Percentiles rank a stretch among this genome's conserved stretches.
These are phyloP conservation scores for Apiospora saccharicola DNA, from an alignment of 2,329 filamentous ascomycete genomes.

Conservation along the genomic window DNA sequence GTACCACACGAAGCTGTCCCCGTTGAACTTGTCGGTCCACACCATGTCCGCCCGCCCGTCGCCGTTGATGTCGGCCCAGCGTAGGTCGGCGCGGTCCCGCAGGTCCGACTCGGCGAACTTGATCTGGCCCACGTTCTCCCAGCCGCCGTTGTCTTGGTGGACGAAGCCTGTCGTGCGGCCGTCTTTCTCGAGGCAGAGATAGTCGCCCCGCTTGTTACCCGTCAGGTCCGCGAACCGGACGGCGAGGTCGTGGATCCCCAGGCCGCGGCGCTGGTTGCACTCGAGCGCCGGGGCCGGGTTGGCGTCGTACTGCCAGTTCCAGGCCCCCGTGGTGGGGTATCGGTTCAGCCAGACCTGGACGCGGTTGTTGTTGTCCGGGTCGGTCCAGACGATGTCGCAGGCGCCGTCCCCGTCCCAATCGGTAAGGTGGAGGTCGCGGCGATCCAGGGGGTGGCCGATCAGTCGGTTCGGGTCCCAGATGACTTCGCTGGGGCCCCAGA, in stretches of 20 bases:
- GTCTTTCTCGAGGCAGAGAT: slow-evolving; percentile 43
- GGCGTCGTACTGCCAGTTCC: slow-evolving; percentile 27
- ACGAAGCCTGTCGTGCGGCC: slow-evolving; percentile 38
- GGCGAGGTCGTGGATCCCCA: slow-evolving; percentile 38
- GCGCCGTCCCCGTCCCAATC: slow-evolving; percentile 49
- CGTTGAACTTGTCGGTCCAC: slow-evolving; percentile 45
- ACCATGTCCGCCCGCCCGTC: slow-evolving; percentile 46
- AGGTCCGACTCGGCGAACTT: slow-evolving; percentile 38
- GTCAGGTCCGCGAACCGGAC: slow-evolving; percentile 44
- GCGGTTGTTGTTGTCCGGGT: slow-evolving; percentile 36
- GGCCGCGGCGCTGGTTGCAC: slow-evolving; percentile 38
- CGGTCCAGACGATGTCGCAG: slow-evolving; percentile 44
- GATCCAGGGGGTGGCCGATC: slow-evolving; percentile 28
- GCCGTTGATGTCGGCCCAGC: slow-evolving; percentile 49
- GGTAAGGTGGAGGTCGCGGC: slow-evolving; percentile 42
- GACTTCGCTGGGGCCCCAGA: slow-evolving; percentile 32
- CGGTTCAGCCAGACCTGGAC: slow-evolving; percentile 40
- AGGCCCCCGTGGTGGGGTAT: slow-evolving; percentile 26
- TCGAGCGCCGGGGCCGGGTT: slow-evolving; percentile 20
- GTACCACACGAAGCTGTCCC: slow-evolving; percentile 42
- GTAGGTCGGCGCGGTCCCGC: slow-evolving; percentile 46
- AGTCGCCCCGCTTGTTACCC: slow-evolving; percentile 41
- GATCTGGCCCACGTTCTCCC: slow-evolving; percentile 38
- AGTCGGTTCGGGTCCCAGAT: slow-evolving; percentile 27
- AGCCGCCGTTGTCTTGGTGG: slow-evolving; percentile 32